phyloP scores from a whole-genome alignment of 768 basidiomycete genomes.

The Lactifluus subvellereus region DNA sequence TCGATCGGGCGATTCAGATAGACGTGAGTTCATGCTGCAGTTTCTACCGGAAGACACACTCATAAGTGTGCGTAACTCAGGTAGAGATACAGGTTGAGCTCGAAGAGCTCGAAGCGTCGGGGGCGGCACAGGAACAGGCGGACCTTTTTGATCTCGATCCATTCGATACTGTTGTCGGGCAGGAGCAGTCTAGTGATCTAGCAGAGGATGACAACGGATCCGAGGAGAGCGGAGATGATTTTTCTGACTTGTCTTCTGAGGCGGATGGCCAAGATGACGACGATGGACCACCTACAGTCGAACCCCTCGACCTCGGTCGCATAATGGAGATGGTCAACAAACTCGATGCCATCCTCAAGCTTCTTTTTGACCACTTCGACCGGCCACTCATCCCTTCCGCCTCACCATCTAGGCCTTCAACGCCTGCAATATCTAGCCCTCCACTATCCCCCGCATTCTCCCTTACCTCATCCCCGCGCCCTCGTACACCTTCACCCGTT shows the following conservation, averaged over 20 bases:
- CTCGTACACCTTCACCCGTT: slow-evolving; percentile 23
- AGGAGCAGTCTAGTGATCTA: slow-evolving; percentile 58
- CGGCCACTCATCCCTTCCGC: slow-evolving; percentile 36
- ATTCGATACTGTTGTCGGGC: slow-evolving; percentile 78
- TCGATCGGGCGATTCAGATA: slow-evolving; percentile 93
- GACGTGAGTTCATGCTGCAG: slow-evolving; percentile 48
- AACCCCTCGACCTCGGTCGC: slow-evolving; percentile 55
- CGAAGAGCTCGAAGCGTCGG: slow-evolving; percentile 80
- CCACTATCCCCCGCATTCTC: slow-evolving; percentile 17
- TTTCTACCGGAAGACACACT: not conserved
- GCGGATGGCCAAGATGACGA: slow-evolving; percentile 48
- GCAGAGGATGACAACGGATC: slow-evolving; percentile 45
- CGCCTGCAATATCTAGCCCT: slow-evolving; percentile 30
- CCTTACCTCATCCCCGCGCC: not conserved
- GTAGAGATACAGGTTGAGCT: slow-evolving; percentile 96
- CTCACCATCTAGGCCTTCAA: slow-evolving; percentile 27
- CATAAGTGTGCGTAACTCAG: slow-evolving; percentile 35
- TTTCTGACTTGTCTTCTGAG: slow-evolving; percentile 77
- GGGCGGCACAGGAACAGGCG: slow-evolving; percentile 42
- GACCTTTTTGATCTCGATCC: slow-evolving; percentile 74
- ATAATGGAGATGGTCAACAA: slow-evolving; percentile 88
- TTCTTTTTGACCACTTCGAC: slow-evolving; percentile 83
- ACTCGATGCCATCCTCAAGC: slow-evolving; percentile 78
- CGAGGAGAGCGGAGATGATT: slow-evolving; percentile 37
- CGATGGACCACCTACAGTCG: slow-evolving; percentile 33